Percentiles rank a stretch among this genome's conserved stretches.
Conservation (phyloP, 2,329 filamentous ascomycete species). For the Monilinia aucupariae region DNA sequence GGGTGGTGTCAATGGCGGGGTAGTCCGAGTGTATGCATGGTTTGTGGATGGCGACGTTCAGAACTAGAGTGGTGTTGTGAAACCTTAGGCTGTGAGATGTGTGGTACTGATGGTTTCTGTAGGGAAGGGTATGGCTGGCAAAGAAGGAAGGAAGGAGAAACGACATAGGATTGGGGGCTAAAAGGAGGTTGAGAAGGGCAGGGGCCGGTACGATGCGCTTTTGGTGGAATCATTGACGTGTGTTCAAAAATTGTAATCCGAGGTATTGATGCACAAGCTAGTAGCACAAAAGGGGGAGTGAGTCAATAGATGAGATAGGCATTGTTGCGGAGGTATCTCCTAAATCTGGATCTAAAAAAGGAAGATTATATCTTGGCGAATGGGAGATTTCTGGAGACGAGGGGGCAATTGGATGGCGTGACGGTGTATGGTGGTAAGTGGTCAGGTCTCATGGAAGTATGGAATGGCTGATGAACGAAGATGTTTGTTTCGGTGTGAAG, state of each 20-base stretch:
- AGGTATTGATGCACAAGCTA: not conserved
- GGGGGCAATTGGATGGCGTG: not conserved
- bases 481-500: not conserved
- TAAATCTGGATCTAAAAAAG: not conserved
- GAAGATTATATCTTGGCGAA: not conserved
- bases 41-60: not conserved
- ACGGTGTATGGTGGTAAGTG: not conserved
- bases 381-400: not conserved
- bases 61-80: not conserved
- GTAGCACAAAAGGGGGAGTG: not conserved
- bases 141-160: not conserved
- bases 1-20: not conserved
- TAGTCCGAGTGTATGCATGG: not conserved
- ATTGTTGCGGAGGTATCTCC: not conserved
- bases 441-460: not conserved
- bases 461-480: not conserved
- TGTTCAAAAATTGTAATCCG: not conserved
- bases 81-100: constrained; percentile 7
- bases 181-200: not conserved
- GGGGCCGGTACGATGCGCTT: not conserved
- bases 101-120: not conserved
- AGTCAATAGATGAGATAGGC: not conserved
- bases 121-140: not conserved
- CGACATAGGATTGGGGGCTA: not conserved
- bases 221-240: not conserved